Evolutionary conservation across 2,329 filamentous ascomycete species (phyloP).

Genomic region (Colletotrichum sp.): DNA sequence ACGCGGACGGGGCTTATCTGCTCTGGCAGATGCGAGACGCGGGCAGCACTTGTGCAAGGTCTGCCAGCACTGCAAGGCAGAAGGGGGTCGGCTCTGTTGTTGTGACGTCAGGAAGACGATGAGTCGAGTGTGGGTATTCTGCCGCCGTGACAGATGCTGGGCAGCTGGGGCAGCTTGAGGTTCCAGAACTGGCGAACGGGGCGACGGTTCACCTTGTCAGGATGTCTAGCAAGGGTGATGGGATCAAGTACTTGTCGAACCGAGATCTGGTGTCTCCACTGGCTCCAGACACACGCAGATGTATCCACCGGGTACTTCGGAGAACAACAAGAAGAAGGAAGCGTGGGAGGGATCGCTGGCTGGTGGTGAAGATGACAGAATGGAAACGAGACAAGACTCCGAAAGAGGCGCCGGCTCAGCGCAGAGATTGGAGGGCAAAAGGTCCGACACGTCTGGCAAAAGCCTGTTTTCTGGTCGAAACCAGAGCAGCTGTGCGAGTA

Average conservation of each 20-base stretch:
- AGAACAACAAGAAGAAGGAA: background rate
- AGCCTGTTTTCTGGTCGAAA: conserved; percentile 14
- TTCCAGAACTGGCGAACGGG: conserved; percentile 16
- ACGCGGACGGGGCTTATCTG: background rate
- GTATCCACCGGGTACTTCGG: conserved; percentile 12
- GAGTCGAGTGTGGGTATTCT: background rate
- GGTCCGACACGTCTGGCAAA: conserved; percentile 10
- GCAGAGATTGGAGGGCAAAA: conserved; percentile 10
- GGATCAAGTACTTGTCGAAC: conserved; percentile 9
- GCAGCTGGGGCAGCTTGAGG: conserved; percentile 1
- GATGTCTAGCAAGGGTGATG: conserved; percentile 8
- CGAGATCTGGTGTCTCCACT: conserved; percentile 15
- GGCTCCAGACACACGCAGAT: conserved; percentile 11
- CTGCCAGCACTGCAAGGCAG: conserved; percentile 10
- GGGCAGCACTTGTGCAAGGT: background rate
- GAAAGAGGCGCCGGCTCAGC: conserved; percentile 4
- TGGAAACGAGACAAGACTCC: conserved; percentile 2
- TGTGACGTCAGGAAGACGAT: conserved; percentile 14
- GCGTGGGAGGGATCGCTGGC: background rate
- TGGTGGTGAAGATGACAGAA: conserved; percentile 15
- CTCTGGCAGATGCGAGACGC: background rate
- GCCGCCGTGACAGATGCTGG: background rate
- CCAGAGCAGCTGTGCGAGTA: conserved; percentile 6
- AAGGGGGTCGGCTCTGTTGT: background rate
- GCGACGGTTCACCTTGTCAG: conserved; percentile 13